Percentiles rank a stretch among this genome's conserved stretches.
Evolutionary conservation across 2,329 filamentous ascomycete species (phyloP).

Genomic region (Chalaropsis ovoidea): DNA sequence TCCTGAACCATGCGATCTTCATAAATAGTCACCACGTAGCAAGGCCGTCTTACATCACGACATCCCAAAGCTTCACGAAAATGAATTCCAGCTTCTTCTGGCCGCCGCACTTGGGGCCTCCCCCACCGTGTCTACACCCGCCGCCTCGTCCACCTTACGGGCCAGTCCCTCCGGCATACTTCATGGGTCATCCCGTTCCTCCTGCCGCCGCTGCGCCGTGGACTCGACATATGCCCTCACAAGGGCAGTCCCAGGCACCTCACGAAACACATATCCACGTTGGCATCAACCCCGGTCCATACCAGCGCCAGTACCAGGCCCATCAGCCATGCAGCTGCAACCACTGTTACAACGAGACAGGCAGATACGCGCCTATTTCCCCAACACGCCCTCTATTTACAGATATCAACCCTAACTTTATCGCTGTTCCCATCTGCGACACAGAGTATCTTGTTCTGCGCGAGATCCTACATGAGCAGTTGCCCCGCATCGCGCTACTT

Average conservation of each 20-base stretch:
- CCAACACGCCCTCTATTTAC: slow-evolving; percentile 3
- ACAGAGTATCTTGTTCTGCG: slow-evolving; percentile 18
- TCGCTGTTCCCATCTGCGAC: slow-evolving; percentile 16
- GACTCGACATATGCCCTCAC: background rate
- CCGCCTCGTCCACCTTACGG: background rate
- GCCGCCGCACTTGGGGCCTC: background rate
- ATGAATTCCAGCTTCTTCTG: background rate
- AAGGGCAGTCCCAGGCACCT: background rate
- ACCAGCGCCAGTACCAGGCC: background rate
- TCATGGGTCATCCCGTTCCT: background rate
- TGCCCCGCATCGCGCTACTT: background rate
- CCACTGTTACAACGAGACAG: background rate
- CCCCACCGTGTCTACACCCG: background rate
- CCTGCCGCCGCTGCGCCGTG: background rate
- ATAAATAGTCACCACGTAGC: no score
- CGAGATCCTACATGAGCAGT: background rate
- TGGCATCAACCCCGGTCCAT: background rate
- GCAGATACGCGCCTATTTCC: background rate
- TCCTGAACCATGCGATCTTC: no score
- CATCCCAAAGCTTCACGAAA: background rate
- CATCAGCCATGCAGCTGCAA: background rate
- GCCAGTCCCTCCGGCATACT: background rate
- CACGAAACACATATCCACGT: background rate
- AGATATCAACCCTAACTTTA: slow-evolving; percentile 13
- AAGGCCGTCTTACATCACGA: no score